Evolutionary conservation across 805 yeast species (phyloP).

Genomic region (Wickerhamomyces bovis): DNA sequence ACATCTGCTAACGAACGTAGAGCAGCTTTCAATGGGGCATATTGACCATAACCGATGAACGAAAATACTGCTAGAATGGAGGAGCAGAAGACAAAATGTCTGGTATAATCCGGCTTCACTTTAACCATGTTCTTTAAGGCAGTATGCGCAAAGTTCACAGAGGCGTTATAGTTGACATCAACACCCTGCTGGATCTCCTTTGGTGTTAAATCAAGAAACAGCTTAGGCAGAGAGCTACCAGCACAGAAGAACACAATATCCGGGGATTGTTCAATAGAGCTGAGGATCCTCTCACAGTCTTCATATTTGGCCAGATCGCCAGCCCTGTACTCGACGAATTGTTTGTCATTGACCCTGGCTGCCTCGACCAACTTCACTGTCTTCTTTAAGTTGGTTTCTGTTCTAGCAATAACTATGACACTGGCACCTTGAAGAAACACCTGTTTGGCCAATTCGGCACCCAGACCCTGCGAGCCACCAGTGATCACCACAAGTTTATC

Average conservation of each 20-base stretch:
- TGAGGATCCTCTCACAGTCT: conserved; percentile 41
- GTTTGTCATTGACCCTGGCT: conserved; percentile 22
- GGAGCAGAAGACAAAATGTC: conserved; percentile 59
- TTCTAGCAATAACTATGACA: conserved; percentile 74
- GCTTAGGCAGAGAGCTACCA: conserved; percentile 75
- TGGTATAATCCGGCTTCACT: conserved; percentile 24
- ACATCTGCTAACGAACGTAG: conserved; percentile 67
- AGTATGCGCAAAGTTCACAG: conserved; percentile 65
- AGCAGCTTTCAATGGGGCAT: conserved; percentile 87
- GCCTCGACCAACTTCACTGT: conserved; percentile 42
- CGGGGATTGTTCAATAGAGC: conserved; percentile 37
- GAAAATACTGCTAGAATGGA: conserved; percentile 81
- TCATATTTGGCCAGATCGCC: conserved; percentile 63
- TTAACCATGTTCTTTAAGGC: conserved; percentile 37
- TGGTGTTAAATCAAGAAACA: conserved; percentile 62
- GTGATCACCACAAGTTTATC: conserved; percentile 62
- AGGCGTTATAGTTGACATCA: conserved; percentile 63
- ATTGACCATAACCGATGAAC: conserved; percentile 85
- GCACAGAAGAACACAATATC: conserved; percentile 83
- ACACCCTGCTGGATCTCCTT: conserved; percentile 58
- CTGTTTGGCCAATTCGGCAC: conserved; percentile 66
- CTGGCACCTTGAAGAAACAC: conserved; percentile 50
- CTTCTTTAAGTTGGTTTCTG: conserved; percentile 47
- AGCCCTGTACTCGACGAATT: conserved; percentile 31
- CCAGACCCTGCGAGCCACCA: conserved; percentile 95